Conservation (phyloP, 2,329 filamentous ascomycete species). For the Fusarium verticillioides region DNA sequence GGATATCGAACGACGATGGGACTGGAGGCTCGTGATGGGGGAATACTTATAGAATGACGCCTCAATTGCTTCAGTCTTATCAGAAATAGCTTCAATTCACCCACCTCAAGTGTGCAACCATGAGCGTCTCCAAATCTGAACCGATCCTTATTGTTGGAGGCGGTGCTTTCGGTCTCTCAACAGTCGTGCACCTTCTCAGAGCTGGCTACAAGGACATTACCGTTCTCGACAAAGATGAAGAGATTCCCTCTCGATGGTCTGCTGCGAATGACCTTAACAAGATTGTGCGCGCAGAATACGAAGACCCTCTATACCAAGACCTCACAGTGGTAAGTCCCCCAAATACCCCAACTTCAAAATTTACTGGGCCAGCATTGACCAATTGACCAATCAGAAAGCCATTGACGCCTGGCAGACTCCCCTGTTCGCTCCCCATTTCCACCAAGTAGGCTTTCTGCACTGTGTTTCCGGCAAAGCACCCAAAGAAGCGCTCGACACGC, state of each 20-base stretch:
- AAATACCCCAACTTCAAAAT: neutral
- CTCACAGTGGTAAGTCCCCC: slow-evolving; percentile 58
- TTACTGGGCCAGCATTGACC: neutral
- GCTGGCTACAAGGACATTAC: slow-evolving; percentile 59
- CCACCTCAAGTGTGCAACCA: neutral
- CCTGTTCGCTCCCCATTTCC: slow-evolving; percentile 64
- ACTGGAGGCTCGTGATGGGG: rapidly evolving
- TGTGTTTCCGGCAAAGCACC: slow-evolving; percentile 60
- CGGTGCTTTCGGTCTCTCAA: slow-evolving; percentile 63
- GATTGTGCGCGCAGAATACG: slow-evolving; percentile 69
- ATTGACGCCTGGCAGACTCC: slow-evolving; percentile 64
- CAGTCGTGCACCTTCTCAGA: slow-evolving; percentile 57
- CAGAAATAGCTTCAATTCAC: neutral
- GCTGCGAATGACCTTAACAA: slow-evolving; percentile 71
- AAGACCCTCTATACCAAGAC: slow-evolving; percentile 66
- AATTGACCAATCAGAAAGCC: slow-evolving; percentile 51
- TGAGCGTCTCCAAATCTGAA: slow-evolving; percentile 38
- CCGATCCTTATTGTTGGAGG: slow-evolving; percentile 56
- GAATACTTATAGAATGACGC: neutral
- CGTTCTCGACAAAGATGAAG: slow-evolving; percentile 56
- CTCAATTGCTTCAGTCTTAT: neutral
- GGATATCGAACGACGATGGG: neutral
- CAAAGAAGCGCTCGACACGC: slow-evolving; percentile 58
- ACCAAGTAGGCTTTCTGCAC: slow-evolving; percentile 56
- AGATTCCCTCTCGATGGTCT: slow-evolving; percentile 58